Conservation (phyloP, 208 protist genomes). For the Endotrypanum monterogeii region DNA sequence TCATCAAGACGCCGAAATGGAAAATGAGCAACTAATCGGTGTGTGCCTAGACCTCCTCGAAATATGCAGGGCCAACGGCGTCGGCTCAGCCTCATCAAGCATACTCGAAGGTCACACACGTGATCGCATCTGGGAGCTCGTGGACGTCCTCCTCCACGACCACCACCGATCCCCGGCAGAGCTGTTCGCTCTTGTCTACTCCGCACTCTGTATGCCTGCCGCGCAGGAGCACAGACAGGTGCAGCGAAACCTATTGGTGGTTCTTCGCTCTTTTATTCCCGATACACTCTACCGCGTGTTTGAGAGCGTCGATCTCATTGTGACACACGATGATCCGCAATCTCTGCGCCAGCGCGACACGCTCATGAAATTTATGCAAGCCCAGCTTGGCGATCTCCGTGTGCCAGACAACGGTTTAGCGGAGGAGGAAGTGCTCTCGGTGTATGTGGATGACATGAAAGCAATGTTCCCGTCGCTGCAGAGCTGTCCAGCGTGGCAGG, state of each 20-base stretch:
- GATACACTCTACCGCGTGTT: constrained; percentile 73
- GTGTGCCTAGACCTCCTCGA: constrained; percentile 75
- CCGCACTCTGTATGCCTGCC: constrained; percentile 70
- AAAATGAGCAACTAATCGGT: constrained; percentile 72
- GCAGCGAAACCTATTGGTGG: constrained; percentile 57
- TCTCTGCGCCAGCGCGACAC: constrained; percentile 31
- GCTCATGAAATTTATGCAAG: constrained; percentile 48
- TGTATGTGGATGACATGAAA: constrained; percentile 74
- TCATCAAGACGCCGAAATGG: constrained; percentile 41
- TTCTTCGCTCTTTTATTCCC: constrained; percentile 71
- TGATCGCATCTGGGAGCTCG: constrained; percentile 33
- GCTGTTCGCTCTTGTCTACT: constrained; percentile 83
- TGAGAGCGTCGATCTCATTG: constrained; percentile 52
- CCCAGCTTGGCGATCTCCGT: constrained; percentile 51
- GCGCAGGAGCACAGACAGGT: constrained; percentile 39
- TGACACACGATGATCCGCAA: constrained; percentile 35
- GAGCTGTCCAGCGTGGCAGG: constrained; percentile 46
- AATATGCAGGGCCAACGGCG: constrained; percentile 40
- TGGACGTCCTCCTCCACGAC: constrained; percentile 63
- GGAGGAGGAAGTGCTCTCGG: constrained; percentile 68
- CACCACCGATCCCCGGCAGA: constrained; percentile 46
- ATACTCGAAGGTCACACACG: constrained; percentile 3
- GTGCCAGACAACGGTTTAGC: constrained; percentile 41
- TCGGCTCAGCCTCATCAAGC: neutral
- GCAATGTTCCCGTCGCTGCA: constrained; percentile 50